Base-by-base conservation (phyloP, 192 early-diverging fungal genomes). In the Phlyctochytrium arcticum region DNA sequence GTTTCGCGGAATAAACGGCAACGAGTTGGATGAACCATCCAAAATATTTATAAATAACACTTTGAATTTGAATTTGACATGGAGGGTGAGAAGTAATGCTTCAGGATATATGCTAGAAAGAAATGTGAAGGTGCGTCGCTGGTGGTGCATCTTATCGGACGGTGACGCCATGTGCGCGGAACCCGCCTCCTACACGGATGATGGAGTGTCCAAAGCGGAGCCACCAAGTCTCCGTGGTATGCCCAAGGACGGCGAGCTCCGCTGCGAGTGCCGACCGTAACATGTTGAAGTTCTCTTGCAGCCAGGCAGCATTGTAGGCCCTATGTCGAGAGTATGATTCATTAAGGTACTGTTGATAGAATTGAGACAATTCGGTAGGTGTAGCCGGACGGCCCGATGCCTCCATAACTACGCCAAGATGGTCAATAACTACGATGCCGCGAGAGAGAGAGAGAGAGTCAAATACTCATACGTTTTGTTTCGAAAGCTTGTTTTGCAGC, bases 311-410 rank as follows among this genome's bases (percentile, higher is more conserved):
- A 57, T 76, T 76, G 67, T 76, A 76, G 32, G 47, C 57, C 44
- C 60, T 39, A 54, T 76, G 74, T 1, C 69, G 65, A 21, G 29
- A 36, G 3, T 31, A 35, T 6, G 65, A 69, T 1, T 26, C 44
- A 47, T 68, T 58, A 0, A 76, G 66, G 53, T 76, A 76, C 27
- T 56, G 29, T 30, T 62, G 48, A 66, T 76, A 76, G 54, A 76
- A 76, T 3, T 24, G 29, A 2, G 74, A 76, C 10, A 76, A 48
- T 31, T 72, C 60, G 24, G 48, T 8, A 9, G 65, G 39, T 6
- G 69, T 69, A 35, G 74, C 46, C 7, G 47, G 44, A 7, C 49
- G 48, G 29, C 55, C 53, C 7, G n/a, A n/a, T n/a, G n/a, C n/a
- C n/a, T n/a, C n/a, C n/a, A n/a, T n/a, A n/a, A n/a, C n/a, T n/a